phyloP scores from a whole-genome alignment of 129 eudicot species.

The Escallonia herrerae region DNA sequence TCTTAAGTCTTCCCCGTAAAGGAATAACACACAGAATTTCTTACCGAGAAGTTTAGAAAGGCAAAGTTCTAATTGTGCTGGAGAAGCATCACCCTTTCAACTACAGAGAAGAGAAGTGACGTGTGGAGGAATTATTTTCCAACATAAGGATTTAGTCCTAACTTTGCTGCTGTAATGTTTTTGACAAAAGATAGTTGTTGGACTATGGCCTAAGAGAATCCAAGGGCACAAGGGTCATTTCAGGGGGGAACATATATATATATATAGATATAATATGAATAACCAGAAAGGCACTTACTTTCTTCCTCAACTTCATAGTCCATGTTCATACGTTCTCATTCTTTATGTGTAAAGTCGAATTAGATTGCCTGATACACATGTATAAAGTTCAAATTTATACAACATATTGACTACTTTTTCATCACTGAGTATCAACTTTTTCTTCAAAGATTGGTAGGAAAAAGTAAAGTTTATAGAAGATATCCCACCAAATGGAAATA shows the following conservation, averaged over 20 bases:
- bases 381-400: too few relatives aligned
- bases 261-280: not conserved
- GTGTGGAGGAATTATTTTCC: too few relatives aligned
- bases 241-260: not conserved
- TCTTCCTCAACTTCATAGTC: not conserved
- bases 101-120: not conserved
- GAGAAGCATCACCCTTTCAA: too few relatives aligned
- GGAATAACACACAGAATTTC: too few relatives aligned
- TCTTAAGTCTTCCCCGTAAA: too few relatives aligned
- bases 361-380: not conserved
- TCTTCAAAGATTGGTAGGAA: slow-evolving; percentile 2
- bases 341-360: not conserved
- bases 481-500: not conserved
- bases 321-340: not conserved
- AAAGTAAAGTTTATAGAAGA: not conserved
- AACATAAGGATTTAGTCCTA: too few relatives aligned
- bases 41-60: too few relatives aligned
- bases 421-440: not conserved
- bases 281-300: not conserved
- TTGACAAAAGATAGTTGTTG: too few relatives aligned
- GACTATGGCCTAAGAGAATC: too few relatives aligned
- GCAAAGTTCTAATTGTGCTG: not conserved
- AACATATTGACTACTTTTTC: not conserved
- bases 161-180: too few relatives aligned
- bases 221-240: not conserved